phyloP scores from a whole-genome alignment of 1,284 basidiomycete genomes.

The Pseudozyma flocculosa region DNA sequence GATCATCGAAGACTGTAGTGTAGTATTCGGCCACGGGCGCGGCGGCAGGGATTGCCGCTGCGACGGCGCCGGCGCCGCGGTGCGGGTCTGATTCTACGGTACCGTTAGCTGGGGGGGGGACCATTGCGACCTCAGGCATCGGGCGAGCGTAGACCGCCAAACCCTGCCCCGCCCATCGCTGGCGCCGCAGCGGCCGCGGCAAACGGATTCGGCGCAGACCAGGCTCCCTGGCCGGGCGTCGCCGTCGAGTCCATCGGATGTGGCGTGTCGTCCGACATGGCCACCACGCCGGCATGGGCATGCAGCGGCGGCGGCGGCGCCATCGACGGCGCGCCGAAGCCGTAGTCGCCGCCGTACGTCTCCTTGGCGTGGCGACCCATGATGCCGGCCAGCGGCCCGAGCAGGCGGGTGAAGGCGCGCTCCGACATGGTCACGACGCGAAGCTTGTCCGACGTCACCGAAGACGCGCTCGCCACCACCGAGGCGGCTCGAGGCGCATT shows the following conservation, averaged over 20 bases:
- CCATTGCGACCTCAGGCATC: background rate
- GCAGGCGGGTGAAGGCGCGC: constrained; percentile 86
- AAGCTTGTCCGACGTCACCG: constrained; percentile 61
- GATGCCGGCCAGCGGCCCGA: constrained; percentile 84
- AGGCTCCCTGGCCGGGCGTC: constrained; percentile 31
- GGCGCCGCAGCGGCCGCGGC: constrained; percentile 8
- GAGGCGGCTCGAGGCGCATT: constrained; percentile 88
- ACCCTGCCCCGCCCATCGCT: background rate
- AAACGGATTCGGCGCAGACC: constrained; percentile 29
- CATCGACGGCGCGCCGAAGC: background rate
- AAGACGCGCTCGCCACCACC: constrained; percentile 71
- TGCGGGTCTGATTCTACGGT: no score
- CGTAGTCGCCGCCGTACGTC: constrained; percentile 58
- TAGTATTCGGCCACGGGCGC: no score
- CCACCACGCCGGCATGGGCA: background rate
- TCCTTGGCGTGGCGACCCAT: constrained; percentile 75
- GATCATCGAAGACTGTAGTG: no score
- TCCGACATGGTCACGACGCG: constrained; percentile 86
- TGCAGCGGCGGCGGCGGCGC: background rate
- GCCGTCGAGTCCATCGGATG: constrained; percentile 28
- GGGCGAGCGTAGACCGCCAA: background rate
- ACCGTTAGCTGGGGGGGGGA: no score
- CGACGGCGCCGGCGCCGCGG: no score
- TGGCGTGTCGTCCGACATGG: constrained; percentile 2
- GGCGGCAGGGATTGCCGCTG: no score